Percentiles rank a stretch among this genome's conserved stretches.
phyloP scores from a whole-genome alignment of 345 rosid species.

The Melaleuca alternifolia region DNA sequence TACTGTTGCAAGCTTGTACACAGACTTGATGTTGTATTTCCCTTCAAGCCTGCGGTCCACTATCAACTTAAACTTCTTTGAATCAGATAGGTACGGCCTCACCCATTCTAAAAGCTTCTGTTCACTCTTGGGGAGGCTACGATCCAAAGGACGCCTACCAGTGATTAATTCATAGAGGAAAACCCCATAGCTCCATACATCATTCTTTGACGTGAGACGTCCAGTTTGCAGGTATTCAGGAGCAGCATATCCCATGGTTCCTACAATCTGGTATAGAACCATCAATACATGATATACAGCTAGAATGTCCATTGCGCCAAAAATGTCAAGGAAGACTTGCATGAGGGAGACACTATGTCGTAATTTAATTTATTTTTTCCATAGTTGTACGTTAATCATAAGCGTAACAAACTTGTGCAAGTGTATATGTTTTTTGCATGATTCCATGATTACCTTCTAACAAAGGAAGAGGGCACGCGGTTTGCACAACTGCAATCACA shows the following conservation, averaged over 20 bases:
- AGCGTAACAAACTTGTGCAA: not conserved
- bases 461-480: not conserved
- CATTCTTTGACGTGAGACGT: conserved; percentile 73
- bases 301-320: not conserved
- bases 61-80: conserved; percentile 40
- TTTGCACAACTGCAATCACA: too few species aligned
- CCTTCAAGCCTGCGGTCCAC: conserved; percentile 68
- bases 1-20: conserved; percentile 46
- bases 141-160: conserved; percentile 74
- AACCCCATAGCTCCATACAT: conserved; percentile 93
- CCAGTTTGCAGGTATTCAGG: conserved; percentile 86
- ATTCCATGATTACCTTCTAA: not conserved
- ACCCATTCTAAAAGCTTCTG: conserved; percentile 89
- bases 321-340: not conserved
- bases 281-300: not conserved
- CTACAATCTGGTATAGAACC: conserved; percentile 56
- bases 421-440: not conserved
- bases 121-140: conserved; percentile 67
- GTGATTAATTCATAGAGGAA: conserved; percentile 88
- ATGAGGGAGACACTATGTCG: not conserved
- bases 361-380: not conserved
- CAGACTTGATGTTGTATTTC: conserved; percentile 33
- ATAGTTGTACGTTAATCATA: not conserved
- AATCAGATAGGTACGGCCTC: conserved; percentile 56
- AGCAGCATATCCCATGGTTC: conserved; percentile 91